These are phyloP conservation scores for Coprinellus micaceus DNA, from an alignment of 768 basidiomycete species.

Conservation along the genomic window DNA sequence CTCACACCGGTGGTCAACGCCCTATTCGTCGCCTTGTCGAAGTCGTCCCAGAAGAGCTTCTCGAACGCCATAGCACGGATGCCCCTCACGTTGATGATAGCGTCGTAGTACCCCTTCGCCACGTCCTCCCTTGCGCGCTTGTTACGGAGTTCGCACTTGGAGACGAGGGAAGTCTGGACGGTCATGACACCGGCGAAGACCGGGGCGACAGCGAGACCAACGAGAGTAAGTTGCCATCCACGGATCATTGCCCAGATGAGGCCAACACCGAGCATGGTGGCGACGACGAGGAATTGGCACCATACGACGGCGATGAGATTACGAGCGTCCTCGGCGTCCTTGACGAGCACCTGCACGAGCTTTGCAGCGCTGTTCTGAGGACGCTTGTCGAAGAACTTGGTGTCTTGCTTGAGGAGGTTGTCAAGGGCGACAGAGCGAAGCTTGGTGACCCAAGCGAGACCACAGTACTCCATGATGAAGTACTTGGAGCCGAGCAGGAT, in stretches of 20 bases:
- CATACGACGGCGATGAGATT: slow-evolving; percentile 70
- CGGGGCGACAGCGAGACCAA: slow-evolving; percentile 83
- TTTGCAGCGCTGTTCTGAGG: slow-evolving; percentile 52
- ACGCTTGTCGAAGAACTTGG: slow-evolving; percentile 74
- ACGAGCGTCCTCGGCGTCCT: slow-evolving; percentile 87
- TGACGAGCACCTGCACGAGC: slow-evolving; percentile 74
- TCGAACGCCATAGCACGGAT: slow-evolving; percentile 89
- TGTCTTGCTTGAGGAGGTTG: slow-evolving; percentile 74
- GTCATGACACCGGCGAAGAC: slow-evolving; percentile 76
- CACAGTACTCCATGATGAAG: slow-evolving; percentile 72
- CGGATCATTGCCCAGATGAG: slow-evolving; percentile 83
- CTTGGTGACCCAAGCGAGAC: slow-evolving; percentile 68
- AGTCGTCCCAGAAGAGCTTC: slow-evolving; percentile 61
- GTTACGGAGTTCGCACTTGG: slow-evolving; percentile 70
- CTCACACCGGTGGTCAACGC: slow-evolving; percentile 67
- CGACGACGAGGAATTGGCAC: slow-evolving; percentile 68
- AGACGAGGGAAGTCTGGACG: slow-evolving; percentile 68
- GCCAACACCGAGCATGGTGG: slow-evolving; percentile 78
- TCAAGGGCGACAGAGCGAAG: slow-evolving; percentile 56
- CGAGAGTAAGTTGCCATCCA: slow-evolving; percentile 92
- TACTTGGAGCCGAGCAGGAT: slow-evolving; percentile 72
- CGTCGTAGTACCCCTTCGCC: slow-evolving; percentile 81
- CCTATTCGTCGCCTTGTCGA: slow-evolving; percentile 55
- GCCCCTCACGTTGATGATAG: slow-evolving; percentile 78
- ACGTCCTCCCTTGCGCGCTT: slow-evolving; percentile 86